Evolutionary conservation across 106 monocot species (phyloP).

Genomic region (Cymbidium sinense): DNA sequence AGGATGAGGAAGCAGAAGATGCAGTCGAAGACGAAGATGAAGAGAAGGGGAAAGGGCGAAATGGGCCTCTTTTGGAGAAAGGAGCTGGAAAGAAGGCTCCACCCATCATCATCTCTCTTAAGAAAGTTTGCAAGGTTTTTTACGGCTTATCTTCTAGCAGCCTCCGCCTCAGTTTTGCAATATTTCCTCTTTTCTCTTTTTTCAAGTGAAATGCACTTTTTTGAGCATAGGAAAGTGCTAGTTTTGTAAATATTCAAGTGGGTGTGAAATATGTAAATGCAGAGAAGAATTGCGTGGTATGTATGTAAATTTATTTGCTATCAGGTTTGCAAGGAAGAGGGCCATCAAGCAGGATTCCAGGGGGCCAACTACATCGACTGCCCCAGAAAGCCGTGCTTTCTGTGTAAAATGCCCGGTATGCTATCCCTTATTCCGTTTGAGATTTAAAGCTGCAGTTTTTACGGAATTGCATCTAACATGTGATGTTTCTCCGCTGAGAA

Average conservation of each 20-base stretch:
- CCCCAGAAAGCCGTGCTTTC: conserved; percentile 86
- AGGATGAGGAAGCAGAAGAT: conserved; percentile 18
- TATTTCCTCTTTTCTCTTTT: background rate
- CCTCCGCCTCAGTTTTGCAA: background rate
- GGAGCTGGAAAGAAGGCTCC: conserved; percentile 14
- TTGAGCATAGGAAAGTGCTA: too few species aligned
- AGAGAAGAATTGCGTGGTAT: too few species aligned
- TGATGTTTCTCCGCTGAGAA: too few species aligned
- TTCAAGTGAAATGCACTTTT: too few species aligned
- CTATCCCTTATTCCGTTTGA: background rate
- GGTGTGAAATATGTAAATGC: too few species aligned
- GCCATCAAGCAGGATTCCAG: conserved; percentile 72
- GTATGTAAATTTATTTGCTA: background rate
- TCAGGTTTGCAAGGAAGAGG: conserved; percentile 79
- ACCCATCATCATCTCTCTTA: conserved; percentile 57
- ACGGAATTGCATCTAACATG: background rate
- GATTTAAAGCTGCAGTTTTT: background rate
- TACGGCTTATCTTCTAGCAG: background rate
- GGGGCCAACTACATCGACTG: conserved; percentile 93
- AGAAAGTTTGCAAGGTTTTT: conserved; percentile 77
- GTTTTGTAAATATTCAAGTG: too few species aligned
- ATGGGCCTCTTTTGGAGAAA: background rate
- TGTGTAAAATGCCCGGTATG: conserved; percentile 86
- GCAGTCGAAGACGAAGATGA: conserved; percentile 20
- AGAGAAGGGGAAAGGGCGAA: conserved; percentile 3